Evolutionary conservation across 257 asterid genomes (phyloP).

Genomic region (Parsonsia alboflavescens): DNA sequence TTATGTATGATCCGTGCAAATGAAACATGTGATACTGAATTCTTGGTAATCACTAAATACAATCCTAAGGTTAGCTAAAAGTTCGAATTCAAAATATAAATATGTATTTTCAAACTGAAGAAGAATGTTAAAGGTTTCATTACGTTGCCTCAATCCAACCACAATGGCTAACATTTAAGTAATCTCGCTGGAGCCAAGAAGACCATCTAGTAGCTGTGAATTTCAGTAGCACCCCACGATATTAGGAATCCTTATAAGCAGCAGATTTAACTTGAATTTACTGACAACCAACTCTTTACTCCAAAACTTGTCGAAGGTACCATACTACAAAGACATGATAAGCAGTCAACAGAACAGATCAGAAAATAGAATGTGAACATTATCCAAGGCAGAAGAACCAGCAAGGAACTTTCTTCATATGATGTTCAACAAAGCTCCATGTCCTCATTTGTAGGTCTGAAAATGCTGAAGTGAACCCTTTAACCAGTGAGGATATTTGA

Average conservation of each 20-base stretch:
- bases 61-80: neutral
- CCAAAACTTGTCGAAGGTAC: neutral
- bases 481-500: neutral
- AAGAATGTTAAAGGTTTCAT: neutral
- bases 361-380: neutral
- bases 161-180: too few species aligned
- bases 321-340: neutral
- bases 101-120: neutral
- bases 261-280: neutral
- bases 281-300: neutral
- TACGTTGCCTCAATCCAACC: neutral
- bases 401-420: neutral
- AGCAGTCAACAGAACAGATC: neutral
- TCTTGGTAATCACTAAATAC: neutral
- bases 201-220: neutral
- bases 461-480: neutral
- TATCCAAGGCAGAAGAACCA: neutral
- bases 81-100: too few species aligned
- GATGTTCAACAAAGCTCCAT: neutral
- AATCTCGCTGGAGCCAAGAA: neutral
- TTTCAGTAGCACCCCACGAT: neutral
- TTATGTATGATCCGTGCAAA: neutral
- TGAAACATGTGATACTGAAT: neutral
- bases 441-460: neutral
- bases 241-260: neutral